Percentiles rank a stretch among this genome's conserved stretches.
Conservation (phyloP, 768 basidiomycete genomes). For the Pulveroboletus sp. region DNA sequence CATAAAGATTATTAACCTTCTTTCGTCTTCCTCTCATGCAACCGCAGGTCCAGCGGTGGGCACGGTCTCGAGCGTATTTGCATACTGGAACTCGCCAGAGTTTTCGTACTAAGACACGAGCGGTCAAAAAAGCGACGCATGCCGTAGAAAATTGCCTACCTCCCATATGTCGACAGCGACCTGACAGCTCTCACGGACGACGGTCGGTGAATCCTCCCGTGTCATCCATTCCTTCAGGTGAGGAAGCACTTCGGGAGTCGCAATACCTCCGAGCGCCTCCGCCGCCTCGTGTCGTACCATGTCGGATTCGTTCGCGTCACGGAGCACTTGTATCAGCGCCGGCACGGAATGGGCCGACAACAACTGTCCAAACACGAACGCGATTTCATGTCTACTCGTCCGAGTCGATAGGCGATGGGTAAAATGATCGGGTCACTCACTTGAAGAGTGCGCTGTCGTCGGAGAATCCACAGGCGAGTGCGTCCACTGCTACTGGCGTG, state of each 20-base stretch:
- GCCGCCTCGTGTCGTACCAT: conserved; percentile 99
- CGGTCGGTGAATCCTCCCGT: conserved; percentile 73
- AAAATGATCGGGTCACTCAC: conserved; percentile 40
- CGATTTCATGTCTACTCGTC: conserved; percentile 85
- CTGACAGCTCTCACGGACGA: conserved; percentile 94
- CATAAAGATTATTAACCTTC: neutral
- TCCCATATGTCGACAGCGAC: conserved; percentile 98
- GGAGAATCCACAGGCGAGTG: conserved; percentile 84
- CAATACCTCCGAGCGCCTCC: conserved; percentile 97
- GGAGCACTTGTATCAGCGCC: conserved; percentile 73
- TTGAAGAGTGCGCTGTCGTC: conserved; percentile 93
- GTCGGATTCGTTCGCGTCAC: conserved; percentile 69
- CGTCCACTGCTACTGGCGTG: conserved; percentile 77
- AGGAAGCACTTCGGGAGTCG: conserved; percentile 85
- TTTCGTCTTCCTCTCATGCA: conserved; percentile 12
- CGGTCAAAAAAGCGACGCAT: neutral
- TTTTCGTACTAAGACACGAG: conserved; percentile 60
- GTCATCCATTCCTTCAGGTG: conserved; percentile 82
- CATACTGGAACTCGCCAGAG: conserved; percentile 78
- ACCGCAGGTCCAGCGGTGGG: conserved; percentile 6
- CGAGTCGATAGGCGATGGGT: neutral
- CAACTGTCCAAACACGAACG: conserved; percentile 96
- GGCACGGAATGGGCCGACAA: conserved; percentile 87
- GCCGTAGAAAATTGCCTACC: conserved; percentile 41
- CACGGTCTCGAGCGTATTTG: conserved; percentile 42